A percentile compares a stretch with the other conserved stretches of the same genome.
These are phyloP conservation scores for Agaricus sinodeliciosus DNA, from an alignment of 768 basidiomycete species.

Conservation along the genomic window DNA sequence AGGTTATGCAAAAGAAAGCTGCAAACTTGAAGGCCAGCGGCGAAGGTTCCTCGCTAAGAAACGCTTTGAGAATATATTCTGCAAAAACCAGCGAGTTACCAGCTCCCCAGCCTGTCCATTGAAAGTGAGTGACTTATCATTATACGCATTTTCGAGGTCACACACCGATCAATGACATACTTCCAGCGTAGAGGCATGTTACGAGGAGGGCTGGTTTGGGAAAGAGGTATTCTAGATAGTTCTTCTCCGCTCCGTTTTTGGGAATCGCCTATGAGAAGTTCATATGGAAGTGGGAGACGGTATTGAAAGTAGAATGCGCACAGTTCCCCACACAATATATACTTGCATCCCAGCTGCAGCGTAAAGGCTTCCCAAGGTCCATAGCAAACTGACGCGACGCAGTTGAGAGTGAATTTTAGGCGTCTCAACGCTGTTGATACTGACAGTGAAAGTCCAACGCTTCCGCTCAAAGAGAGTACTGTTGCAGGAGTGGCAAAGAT, in stretches of 20 bases:
- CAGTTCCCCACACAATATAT: slow-evolving; percentile 30
- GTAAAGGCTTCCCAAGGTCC: slow-evolving; percentile 28
- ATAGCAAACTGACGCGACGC: slow-evolving; percentile 22
- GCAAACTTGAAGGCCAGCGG: slow-evolving; percentile 17
- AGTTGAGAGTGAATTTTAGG: neutral
- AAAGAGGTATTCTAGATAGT: slow-evolving; percentile 54
- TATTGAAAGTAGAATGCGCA: slow-evolving; percentile 6
- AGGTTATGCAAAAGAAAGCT: slow-evolving; percentile 25
- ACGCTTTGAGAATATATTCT: slow-evolving; percentile 33
- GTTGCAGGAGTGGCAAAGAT: slow-evolving; percentile 31
- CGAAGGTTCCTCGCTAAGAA: slow-evolving; percentile 13
- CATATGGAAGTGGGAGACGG: neutral
- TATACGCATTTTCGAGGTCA: neutral
- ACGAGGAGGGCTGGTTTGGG: slow-evolving; percentile 44
- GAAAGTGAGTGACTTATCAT: neutral
- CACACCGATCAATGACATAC: slow-evolving; percentile 36
- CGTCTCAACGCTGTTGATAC: neutral
- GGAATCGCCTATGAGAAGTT: slow-evolving; percentile 36
- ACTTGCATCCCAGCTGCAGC: slow-evolving; percentile 29
- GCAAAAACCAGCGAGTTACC: slow-evolving; percentile 48
- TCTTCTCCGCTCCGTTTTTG: slow-evolving; percentile 55
- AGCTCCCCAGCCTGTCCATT: slow-evolving; percentile 12
- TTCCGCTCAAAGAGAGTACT: slow-evolving; percentile 25
- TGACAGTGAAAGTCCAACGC: slow-evolving; percentile 26
- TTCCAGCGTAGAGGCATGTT: slow-evolving; percentile 45